Evolutionary conservation across 768 basidiomycete species (phyloP), one percentile per base, ranked within the genome.

Genomic region (Lactarius vividus): DNA sequence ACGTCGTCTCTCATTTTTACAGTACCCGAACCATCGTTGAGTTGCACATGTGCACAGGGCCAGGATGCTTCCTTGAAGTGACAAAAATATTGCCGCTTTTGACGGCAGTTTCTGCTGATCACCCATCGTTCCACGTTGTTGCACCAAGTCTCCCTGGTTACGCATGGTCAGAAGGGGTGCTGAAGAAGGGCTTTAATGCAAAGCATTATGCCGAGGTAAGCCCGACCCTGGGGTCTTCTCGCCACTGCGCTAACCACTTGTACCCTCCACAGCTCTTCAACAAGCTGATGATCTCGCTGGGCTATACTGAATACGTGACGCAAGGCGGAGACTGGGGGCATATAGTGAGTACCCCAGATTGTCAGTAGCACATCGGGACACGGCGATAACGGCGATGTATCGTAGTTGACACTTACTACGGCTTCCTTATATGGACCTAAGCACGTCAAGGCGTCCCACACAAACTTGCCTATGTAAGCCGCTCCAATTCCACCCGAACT

Each of bases 271-370:
- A 74, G 72, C 65, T 73, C 6, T 44, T 53, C 18, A 70, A 76
- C 60, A 77, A 74, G 63, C 55, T 77, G 20, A 77, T 77, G 74
- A 35, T 73, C 7, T 68, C 71, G 0, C 69, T 76, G 7, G 75
- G 75, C 13, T 76, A 77, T 58, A 57, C 67, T 6, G 61, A 69
- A 58, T 72, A 71, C 80, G 80, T 80, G 1, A 78, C 78, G 0
- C 81, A 82, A 72, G 82, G 81, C 29, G 82, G 82, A 11, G 82
- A 83, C 67, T 82, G 78, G 81, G 82, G 83, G 9, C 72, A 69
- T 28, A 26, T 71, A 6, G 81, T 82, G 63, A 46, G 73, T 58
- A 1, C 35, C 3, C 31, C 2, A 18, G 42, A 39, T 15, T 49
- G 40, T 15, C 26, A 26, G 20, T 8, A 3, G 42, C 9, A n/a